Conservation (phyloP, 2,329 filamentous ascomycete genomes). For the Alternaria tenuissima region DNA sequence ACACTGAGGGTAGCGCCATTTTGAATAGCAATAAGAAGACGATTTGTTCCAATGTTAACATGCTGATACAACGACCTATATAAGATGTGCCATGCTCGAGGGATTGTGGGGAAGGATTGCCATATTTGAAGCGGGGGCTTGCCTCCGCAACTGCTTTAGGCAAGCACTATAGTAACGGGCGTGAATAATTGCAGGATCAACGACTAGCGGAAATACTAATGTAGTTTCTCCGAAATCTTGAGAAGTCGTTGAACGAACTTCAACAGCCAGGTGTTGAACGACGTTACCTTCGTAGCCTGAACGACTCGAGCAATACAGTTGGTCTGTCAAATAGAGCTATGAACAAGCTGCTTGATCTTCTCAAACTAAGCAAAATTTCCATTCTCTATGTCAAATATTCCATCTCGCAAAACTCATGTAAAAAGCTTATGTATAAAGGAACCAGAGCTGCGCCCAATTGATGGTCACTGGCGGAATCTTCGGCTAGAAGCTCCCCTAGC, state of each 20-base stretch:
- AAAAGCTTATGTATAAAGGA: neutral
- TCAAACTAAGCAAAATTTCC: neutral
- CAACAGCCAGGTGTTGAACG: neutral
- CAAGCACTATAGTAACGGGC: conserved; percentile 1
- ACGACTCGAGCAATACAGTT: neutral
- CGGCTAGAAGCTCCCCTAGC: neutral
- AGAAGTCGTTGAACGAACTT: neutral
- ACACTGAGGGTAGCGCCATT: conserved; percentile 6
- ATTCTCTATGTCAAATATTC: neutral
- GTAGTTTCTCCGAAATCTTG: neutral
- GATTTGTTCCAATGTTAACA: neutral
- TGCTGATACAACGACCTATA: neutral
- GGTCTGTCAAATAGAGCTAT: neutral
- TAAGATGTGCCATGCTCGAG: neutral
- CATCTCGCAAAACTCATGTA: neutral
- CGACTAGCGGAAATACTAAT: neutral
- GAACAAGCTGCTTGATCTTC: neutral
- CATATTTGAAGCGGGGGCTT: neutral
- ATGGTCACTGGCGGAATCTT: neutral
- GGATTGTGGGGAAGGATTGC: neutral
- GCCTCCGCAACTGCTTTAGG: neutral
- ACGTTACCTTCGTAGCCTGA: neutral
- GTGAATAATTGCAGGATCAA: neutral
- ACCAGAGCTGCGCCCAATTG: neutral
- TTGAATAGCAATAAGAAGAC: neutral